A percentile compares a stretch with the other conserved stretches of the same genome.
Evolutionary conservation across 192 early-diverging fungal genomes (phyloP).

Genomic region (Blastocladiella britannica): DNA sequence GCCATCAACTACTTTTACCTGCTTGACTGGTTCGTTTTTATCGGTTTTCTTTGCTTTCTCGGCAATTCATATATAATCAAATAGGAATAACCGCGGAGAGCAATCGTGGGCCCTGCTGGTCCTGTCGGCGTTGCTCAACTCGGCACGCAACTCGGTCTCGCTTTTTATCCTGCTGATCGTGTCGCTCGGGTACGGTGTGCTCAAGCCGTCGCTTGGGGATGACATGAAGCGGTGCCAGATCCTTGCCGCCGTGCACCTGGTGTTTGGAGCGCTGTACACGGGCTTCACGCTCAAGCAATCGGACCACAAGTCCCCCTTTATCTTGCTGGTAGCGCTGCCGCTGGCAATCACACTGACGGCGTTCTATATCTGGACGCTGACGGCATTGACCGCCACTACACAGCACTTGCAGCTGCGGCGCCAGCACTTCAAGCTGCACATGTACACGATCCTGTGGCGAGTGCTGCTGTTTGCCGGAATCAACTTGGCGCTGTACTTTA

Average conservation of each 20-base stretch:
- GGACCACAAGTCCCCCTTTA: slow-evolving; percentile 41
- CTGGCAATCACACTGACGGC: slow-evolving; percentile 70
- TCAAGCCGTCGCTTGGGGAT: slow-evolving; percentile 68
- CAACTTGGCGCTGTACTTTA: slow-evolving; percentile 54
- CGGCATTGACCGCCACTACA: slow-evolving; percentile 58
- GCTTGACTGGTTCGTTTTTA: slow-evolving; percentile 1
- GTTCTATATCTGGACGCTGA: slow-evolving; percentile 88
- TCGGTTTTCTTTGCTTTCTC: slow-evolving; percentile 2
- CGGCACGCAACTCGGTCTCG: slow-evolving; percentile 76
- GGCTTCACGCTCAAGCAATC: slow-evolving; percentile 52
- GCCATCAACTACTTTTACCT: slow-evolving; percentile 63
- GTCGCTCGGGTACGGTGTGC: slow-evolving; percentile 87
- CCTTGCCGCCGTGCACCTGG: slow-evolving; percentile 62
- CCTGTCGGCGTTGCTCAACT: slow-evolving; percentile 57
- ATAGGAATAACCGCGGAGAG: neutral
- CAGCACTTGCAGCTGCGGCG: slow-evolving; percentile 48
- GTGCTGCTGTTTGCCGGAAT: slow-evolving; percentile 55
- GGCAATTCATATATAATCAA: slow-evolving; percentile 5
- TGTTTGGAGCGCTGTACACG: slow-evolving; percentile 70
- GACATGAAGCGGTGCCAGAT: slow-evolving; percentile 72
- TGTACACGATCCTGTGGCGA: slow-evolving; percentile 68
- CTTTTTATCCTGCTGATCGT: slow-evolving; percentile 94
- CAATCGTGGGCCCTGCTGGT: slow-evolving; percentile 37
- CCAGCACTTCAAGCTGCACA: slow-evolving; percentile 73
- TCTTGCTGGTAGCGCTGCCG: slow-evolving; percentile 66